Base-by-base conservation (phyloP, 306 rosid genomes). In the Glycyrrhiza uralensis region DNA sequence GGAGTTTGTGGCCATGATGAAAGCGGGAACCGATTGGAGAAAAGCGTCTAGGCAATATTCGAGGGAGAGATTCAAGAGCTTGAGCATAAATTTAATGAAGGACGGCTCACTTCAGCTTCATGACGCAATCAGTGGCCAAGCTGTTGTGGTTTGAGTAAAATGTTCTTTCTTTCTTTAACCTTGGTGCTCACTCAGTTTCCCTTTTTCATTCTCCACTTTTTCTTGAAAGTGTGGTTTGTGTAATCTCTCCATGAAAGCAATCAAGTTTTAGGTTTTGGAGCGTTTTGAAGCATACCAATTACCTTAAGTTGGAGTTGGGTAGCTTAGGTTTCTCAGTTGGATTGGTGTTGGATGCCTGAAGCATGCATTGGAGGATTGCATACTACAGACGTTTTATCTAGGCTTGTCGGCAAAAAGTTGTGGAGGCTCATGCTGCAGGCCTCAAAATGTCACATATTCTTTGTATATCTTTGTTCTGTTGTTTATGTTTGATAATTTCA, bases 1-100 rank as follows among this genome's bases (percentile, higher is more conserved):
- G 4, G 99, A 95, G 84, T 95, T 95, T 72, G 87, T 91, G 36
- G 96, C 96, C 8, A 95, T 95, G 99, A 95, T 95, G 99, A 95
- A 95, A 81, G 85, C 99, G 1, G 99, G 99, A 76, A 95, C 99
- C 0, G 99, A 95, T 76, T 95, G 99, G 99, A 90, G 99, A 85
- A 95, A 95, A 72, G 99, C 99, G 6, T 95, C 99, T 12, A 84
- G 99, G 58, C 99, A 95, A 81, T 95, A 95, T 60, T 95, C 99
- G 3, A 89, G 99, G 81, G 99, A 95, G 82, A 85, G 99, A 81
- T 95, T 95, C 90, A 91, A 95, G 86, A 95, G 99, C 82, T 80
- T 95, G 80, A 95, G 99, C 79, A 85, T 95, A 26, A 95, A 91
- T 72, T 84, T 95, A 70, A 91, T 95, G 97, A 95, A 91, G 81